A percentile compares a stretch with the other conserved stretches of the same genome.
Evolutionary conservation across 768 basidiomycete genomes (phyloP).

Genomic region (Filobasidium floriforme): DNA sequence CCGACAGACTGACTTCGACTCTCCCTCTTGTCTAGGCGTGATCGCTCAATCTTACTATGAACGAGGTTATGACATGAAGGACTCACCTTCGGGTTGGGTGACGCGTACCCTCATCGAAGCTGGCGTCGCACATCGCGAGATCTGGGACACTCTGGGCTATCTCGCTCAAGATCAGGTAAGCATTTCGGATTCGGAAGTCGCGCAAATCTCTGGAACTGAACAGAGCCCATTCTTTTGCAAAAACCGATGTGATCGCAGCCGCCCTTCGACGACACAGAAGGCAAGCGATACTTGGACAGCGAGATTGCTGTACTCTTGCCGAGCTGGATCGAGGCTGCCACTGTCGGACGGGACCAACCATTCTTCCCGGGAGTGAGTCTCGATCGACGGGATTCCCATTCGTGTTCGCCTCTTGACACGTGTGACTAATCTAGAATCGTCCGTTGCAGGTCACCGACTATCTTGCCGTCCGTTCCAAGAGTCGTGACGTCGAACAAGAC

Average conservation of each 20-base stretch:
- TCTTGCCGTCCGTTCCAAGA: not conserved
- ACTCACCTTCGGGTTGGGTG: conserved; percentile 11
- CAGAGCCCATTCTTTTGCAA: not conserved
- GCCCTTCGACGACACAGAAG: conserved; percentile 14
- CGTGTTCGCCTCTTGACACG: not conserved
- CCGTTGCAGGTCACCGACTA: not conserved
- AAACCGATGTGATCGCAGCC: not conserved
- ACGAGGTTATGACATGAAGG: not conserved
- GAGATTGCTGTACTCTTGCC: conserved; percentile 17
- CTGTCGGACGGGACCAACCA: conserved; percentile 9
- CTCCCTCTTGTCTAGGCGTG: not conserved
- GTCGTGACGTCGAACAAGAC: conserved; percentile 1
- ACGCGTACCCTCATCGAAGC: conserved; percentile 8
- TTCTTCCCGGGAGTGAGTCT: conserved; percentile 8
- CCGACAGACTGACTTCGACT: not conserved
- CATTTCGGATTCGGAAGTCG: not conserved
- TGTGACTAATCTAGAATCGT: not conserved
- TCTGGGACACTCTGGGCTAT: conserved; percentile 17
- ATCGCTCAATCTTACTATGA: conserved; percentile 11
- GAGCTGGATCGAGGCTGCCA: conserved; percentile 17
- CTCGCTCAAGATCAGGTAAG: conserved; percentile 18
- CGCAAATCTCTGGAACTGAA: not conserved
- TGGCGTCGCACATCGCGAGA: conserved; percentile 9
- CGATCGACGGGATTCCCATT: not conserved
- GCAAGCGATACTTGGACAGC: conserved; percentile 16